Percentiles rank a stretch among this genome's conserved stretches.
These are phyloP conservation scores for Fusarium tanahbumbuense DNA, from an alignment of 2,329 filamentous ascomycete species.

Conservation along the genomic window DNA sequence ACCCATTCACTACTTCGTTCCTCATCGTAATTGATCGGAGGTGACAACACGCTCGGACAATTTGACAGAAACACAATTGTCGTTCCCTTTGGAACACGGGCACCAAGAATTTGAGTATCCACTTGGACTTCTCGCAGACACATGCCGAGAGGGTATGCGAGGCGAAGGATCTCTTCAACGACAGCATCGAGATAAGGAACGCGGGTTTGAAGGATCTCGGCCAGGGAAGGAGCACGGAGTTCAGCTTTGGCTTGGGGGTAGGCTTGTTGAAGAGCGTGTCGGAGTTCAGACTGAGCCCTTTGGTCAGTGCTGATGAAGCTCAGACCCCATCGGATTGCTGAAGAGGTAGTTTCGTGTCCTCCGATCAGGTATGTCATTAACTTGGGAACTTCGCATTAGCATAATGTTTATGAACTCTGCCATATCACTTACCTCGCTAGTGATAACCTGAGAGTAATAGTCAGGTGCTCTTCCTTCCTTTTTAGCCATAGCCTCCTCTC, in stretches of 20 bases:
- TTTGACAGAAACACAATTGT: constrained; percentile 29
- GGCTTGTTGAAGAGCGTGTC: constrained; percentile 9
- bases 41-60: constrained; percentile 10
- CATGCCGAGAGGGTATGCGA: constrained; percentile 22
- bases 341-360: constrained; percentile 32
- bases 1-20: constrained; percentile 22
- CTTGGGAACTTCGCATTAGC: background rate
- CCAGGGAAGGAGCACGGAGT: constrained; percentile 6
- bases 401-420: background rate
- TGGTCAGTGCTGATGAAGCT: constrained; percentile 27
- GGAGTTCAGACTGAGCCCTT: constrained; percentile 9
- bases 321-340: constrained; percentile 22
- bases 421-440: constrained; percentile 9
- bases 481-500: constrained; percentile 22
- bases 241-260: constrained; percentile 3
- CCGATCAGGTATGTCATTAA: constrained; percentile 28
- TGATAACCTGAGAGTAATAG: constrained; percentile 21
- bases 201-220: constrained; percentile 23
- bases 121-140: constrained; percentile 11
- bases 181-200: constrained; percentile 29
- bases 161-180: constrained; percentile 20
- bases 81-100: constrained; percentile 26
- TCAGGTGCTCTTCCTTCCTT: constrained; percentile 25
- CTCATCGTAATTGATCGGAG: constrained; percentile 11
- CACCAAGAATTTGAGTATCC: constrained; percentile 24